Percentiles rank a stretch among this genome's conserved stretches.
Evolutionary conservation across 768 basidiomycete genomes (phyloP).

Genomic region (Chalciporus chontae): DNA sequence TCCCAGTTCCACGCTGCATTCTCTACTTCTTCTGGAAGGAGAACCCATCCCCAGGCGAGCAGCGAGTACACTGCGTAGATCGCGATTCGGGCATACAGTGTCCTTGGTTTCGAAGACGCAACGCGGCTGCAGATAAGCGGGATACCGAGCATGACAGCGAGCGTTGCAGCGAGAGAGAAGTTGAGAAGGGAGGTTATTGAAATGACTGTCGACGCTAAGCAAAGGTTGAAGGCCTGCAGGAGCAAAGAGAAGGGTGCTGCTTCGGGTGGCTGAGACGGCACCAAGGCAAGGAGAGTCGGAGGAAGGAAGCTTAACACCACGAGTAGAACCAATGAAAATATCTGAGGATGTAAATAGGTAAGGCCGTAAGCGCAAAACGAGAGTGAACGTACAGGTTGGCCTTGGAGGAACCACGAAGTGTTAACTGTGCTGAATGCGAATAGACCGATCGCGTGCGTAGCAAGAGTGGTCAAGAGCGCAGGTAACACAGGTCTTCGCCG

Average conservation of each 20-base stretch:
- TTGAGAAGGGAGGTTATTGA: conserved; percentile 87
- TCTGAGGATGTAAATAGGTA: conserved; percentile 15
- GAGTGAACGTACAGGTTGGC: conserved; percentile 37
- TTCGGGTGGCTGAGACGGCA: conserved; percentile 23
- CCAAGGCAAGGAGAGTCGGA: conserved; percentile 28
- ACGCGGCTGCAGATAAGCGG: conserved; percentile 54
- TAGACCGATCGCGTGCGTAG: conserved; percentile 54
- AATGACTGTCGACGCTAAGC: conserved; percentile 81
- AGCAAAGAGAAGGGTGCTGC: conserved; percentile 43
- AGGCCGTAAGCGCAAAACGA: conserved; percentile 13
- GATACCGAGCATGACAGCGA: conserved; percentile 62
- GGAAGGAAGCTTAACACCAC: conserved; percentile 31
- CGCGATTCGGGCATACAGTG: not conserved
- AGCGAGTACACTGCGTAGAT: conserved; percentile 38
- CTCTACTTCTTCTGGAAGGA: conserved; percentile 41
- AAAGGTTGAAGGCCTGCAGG: conserved; percentile 73
- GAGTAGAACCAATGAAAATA: conserved; percentile 32
- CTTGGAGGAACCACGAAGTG: conserved; percentile 41
- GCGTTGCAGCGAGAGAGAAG: conserved; percentile 79
- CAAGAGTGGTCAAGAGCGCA: conserved; percentile 49
- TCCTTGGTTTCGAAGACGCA: conserved; percentile 14
- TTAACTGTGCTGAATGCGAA: conserved; percentile 48
- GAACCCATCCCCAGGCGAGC: conserved; percentile 59
- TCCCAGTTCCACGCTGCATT: conserved; percentile 75
- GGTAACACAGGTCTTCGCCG: conserved; percentile 53